A percentile compares a stretch with the other conserved stretches of the same genome.
Evolutionary conservation across 768 basidiomycete species (phyloP).

Genomic region (Tylopilus vinaceipallidus): DNA sequence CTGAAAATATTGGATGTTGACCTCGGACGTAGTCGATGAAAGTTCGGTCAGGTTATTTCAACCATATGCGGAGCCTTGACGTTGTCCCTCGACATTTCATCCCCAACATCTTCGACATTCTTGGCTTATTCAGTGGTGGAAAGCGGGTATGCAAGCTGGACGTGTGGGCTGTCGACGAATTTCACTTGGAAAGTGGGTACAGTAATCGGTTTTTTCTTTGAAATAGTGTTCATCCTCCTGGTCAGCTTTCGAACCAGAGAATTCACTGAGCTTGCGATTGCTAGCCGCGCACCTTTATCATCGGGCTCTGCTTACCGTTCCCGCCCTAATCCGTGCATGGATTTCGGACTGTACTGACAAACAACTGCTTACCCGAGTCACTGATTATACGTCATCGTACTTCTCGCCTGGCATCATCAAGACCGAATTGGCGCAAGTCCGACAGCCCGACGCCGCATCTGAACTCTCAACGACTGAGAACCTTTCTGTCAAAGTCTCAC

Average conservation of each 20-base stretch:
- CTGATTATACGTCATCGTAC: conserved; percentile 74
- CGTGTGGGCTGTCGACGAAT: conserved; percentile 83
- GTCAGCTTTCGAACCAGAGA: conserved; percentile 57
- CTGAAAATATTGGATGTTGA: background rate
- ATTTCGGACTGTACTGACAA: conserved; percentile 87
- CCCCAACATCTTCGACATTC: conserved; percentile 63
- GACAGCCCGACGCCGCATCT: conserved; percentile 48
- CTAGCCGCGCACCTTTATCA: conserved; percentile 89
- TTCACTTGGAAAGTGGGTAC: conserved; percentile 67
- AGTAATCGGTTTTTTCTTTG: background rate
- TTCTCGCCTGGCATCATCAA: conserved; percentile 89
- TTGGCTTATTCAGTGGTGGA: conserved; percentile 65
- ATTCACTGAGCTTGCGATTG: conserved; percentile 52
- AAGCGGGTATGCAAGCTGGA: conserved; percentile 77
- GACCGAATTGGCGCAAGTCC: conserved; percentile 76
- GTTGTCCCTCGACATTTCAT: conserved; percentile 67
- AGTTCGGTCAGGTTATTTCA: conserved; percentile 81
- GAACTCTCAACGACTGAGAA: conserved; percentile 68
- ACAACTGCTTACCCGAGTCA: conserved; percentile 74
- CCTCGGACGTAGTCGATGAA: conserved; percentile 66
- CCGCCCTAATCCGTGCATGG: conserved; percentile 84
- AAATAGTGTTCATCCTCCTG: background rate
- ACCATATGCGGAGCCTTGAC: conserved; percentile 72
- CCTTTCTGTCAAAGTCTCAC: conserved; percentile 74
- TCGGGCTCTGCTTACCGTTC: conserved; percentile 77